Evolutionary conservation across 2,329 filamentous ascomycete genomes (phyloP), one percentile per base, ranked within the genome.

Genomic region (Ceratocystis alfenasii): DNA sequence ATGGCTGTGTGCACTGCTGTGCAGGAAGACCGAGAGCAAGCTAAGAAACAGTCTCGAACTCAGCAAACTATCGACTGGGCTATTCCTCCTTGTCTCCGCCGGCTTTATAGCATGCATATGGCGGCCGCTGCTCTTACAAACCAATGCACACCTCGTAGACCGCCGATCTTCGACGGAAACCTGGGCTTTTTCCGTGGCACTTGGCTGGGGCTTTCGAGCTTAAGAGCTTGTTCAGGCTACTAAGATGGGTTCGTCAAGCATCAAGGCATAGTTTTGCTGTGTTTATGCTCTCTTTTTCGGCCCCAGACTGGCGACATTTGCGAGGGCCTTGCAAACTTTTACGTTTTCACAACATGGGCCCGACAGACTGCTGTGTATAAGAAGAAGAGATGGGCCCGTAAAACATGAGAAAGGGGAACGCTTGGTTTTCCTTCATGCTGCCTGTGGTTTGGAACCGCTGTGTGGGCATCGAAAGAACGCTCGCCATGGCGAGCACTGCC

Each of bases 241-340:
- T 41, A 41, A 41, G 10, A 41, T 41, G 36, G 12, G 36, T 41
- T 41, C 36, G 36, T 59, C 25, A 59, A 36, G 55, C 55, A 59
- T 59, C 55, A 36, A 59, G 12, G 22, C 48, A 59, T n/a, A 36
- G 55, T 36, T 59, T 59, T 59, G 55, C 7, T n/a, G 55, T 59
- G 55, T 59, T 36, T 20, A 59, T 59, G 55, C 55, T 59, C 17
- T 59, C 25, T 36, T 59, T 59, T 59, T 15, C 36, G 15, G 55
- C 17, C 5, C 28, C 55, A 59, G 33, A 33, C 55, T 33, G 55
- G 55, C 28, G 7, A 59, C 55, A 59, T 59, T 36, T 59, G 5
- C 17, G 55, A 59, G 55, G 55, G 55, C 55, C 55, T 59, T 59
- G 55, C 55, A 59, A 59, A 59, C 55, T 59, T 59, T 59, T 59